Conservation (phyloP, 1,284 basidiomycete species). For the Amylostereum chailletii region DNA sequence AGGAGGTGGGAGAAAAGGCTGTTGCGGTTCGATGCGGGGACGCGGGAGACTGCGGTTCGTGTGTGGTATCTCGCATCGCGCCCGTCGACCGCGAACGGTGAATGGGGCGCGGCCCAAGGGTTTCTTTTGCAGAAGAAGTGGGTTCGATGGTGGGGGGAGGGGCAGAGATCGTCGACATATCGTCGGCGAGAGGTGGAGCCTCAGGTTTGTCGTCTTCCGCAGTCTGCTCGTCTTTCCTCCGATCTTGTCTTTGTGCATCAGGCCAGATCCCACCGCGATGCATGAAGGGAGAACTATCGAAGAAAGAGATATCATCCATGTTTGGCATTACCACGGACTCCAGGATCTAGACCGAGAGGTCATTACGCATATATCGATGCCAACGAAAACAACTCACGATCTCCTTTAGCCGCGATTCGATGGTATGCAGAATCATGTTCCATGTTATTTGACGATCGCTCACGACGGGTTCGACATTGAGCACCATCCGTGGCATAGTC, state of each 20-base stretch:
- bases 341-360: conserved; percentile 51
- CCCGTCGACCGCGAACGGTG: too few species aligned
- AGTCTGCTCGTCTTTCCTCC: conserved; percentile 12
- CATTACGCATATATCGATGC: conserved; percentile 3
- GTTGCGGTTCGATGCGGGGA: too few species aligned
- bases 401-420: conserved; percentile 84
- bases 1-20: too few species aligned
- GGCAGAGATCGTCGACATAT: too few species aligned
- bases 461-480: conserved; percentile 89
- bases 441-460: conserved; percentile 89
- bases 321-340: conserved; percentile 94
- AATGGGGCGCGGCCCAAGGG: too few species aligned
- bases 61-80: too few species aligned
- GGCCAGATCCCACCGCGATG: conserved; percentile 89
- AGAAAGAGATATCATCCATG: conserved; percentile 97
- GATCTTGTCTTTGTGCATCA: conserved; percentile 55
- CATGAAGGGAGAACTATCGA: conserved; percentile 61
- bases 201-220: conserved; percentile 14
- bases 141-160: too few species aligned
- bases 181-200: too few species aligned
- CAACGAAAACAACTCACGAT: conserved; percentile 53
- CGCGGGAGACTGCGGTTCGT: too few species aligned
- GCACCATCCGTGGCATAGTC: conserved; percentile 80
- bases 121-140: too few species aligned
- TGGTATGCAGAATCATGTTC: conserved; percentile 84